A percentile compares a stretch with the other conserved stretches of the same genome.
phyloP scores from a whole-genome alignment of 148 eudicot genomes.

The Spergularia bocconei region DNA sequence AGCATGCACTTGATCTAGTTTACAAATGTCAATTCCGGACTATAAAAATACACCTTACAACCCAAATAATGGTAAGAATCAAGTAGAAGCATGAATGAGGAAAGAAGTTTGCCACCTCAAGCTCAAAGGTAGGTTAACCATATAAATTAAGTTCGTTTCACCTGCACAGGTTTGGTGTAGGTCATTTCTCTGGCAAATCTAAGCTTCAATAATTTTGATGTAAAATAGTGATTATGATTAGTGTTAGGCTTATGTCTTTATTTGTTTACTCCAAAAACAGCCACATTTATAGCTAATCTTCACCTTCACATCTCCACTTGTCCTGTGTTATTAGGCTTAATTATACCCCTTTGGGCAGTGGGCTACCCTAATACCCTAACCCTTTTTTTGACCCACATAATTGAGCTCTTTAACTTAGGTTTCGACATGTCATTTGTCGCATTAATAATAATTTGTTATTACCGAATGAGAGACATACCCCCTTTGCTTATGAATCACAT shows the following conservation, averaged over 20 bases:
- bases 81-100: background rate
- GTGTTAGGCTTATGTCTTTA: slow-evolving; percentile 19
- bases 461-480: too few species aligned
- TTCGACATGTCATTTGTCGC: background rate
- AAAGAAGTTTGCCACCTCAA: slow-evolving; percentile 14
- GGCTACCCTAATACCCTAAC: background rate
- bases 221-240: background rate
- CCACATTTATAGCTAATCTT: background rate
- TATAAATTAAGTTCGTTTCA: slow-evolving; percentile 9
- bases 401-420: background rate
- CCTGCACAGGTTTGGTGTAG: slow-evolving; percentile 21
- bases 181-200: slow-evolving; percentile 7
- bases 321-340: background rate
- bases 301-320: background rate
- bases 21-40: too few species aligned
- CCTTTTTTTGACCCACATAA: background rate
- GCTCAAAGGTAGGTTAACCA: background rate
- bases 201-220: too few species aligned
- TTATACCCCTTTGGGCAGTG: background rate
- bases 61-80: background rate
- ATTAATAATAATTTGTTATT: background rate
- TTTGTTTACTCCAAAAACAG: background rate
- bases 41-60: background rate
- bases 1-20: too few species aligned
- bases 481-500: too few species aligned